Evolutionary conservation across 2,329 filamentous ascomycete genomes (phyloP), one percentile per base, ranked within the genome.

Genomic region (Mollisia scopiformis): DNA sequence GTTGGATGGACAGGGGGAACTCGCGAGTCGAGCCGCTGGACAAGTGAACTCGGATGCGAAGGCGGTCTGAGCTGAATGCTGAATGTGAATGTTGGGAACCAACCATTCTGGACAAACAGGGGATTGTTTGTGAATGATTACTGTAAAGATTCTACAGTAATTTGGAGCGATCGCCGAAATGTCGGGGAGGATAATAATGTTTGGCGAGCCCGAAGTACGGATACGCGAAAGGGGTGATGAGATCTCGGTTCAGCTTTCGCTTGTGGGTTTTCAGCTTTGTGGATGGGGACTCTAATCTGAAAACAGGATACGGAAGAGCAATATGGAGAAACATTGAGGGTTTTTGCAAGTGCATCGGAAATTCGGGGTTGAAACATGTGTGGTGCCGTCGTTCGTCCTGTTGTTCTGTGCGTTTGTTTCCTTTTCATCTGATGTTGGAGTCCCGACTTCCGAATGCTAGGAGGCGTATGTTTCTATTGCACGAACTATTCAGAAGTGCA

Each of bases 11-110:
- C 33, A 54, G 13, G 51, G 50, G 51, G 25, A 7, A 21, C 27
- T 13, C 21, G 50, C 50, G 50, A 52, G 50, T 52, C 51, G 51
- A 54, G 35, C 51, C 51, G 51, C 43, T 52, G 51, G 14, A 10
- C 3, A 35, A 35, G 8, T 41, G 35, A 13, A 25, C 19, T 28
- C n/a, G 39, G 51, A 27, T 41, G 33, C 33, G 23, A 16, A n/a
- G 37, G 27, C 51, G 50, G 35, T 37, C 49, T 41, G 19, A 19
- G 51, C 39, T 41, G n/a, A n/a, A n/a, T 30, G 51, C 31, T n/a
- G n/a, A n/a, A n/a, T n/a, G n/a, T n/a, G n/a, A 41, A 23, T 6
- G 16, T 14, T 47, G 43, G 16, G 8, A 54, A 14, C 43, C 43
- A 27, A 47, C 28, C 23, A 16, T 47, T 47, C 31, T 35, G 11